These are phyloP conservation scores for Fusarium nygamai DNA, from an alignment of 2,329 filamentous ascomycete genomes.

Conservation along the genomic window DNA sequence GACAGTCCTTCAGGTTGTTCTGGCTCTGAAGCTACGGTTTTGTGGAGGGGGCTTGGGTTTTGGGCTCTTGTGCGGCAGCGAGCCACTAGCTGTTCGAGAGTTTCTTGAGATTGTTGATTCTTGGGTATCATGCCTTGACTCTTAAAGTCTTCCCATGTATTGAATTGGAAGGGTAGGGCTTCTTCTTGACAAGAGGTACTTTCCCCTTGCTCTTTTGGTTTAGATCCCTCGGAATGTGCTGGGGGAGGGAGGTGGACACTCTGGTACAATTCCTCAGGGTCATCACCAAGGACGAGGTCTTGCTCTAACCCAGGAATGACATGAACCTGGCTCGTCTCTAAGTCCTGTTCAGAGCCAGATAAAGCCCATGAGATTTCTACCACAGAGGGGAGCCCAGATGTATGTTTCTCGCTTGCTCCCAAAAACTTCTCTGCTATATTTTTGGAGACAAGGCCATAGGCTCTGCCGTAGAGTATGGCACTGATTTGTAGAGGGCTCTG, in stretches of 20 bases:
- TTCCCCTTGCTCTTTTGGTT: not conserved
- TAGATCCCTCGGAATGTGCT: not conserved
- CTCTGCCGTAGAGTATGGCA: not conserved
- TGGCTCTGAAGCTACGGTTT: not conserved
- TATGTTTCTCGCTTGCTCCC: not conserved
- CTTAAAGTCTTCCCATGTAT: not conserved
- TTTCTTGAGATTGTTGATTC: constrained; percentile 10
- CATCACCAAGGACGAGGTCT: constrained; percentile 13
- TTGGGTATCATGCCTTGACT: not conserved
- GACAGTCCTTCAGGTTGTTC: not conserved
- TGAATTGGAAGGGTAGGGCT: not conserved
- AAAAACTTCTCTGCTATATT: not conserved
- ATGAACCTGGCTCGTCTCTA: constrained; percentile 12
- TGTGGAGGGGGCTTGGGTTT: too few relatives aligned
- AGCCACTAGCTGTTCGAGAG: not conserved
- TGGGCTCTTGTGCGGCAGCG: not conserved
- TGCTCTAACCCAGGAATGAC: constrained; percentile 11
- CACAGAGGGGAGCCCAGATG: not conserved
- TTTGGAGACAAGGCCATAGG: constrained; percentile 6
- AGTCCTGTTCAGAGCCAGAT: not conserved
- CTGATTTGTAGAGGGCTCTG: not conserved
- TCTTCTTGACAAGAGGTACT: not conserved
- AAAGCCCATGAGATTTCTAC: constrained; percentile 9
- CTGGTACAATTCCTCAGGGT: not conserved
- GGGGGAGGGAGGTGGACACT: constrained; percentile 4